These are phyloP conservation scores for Malassezia japonica DNA, from an alignment of 1,284 basidiomycete species.

Conservation along the genomic window DNA sequence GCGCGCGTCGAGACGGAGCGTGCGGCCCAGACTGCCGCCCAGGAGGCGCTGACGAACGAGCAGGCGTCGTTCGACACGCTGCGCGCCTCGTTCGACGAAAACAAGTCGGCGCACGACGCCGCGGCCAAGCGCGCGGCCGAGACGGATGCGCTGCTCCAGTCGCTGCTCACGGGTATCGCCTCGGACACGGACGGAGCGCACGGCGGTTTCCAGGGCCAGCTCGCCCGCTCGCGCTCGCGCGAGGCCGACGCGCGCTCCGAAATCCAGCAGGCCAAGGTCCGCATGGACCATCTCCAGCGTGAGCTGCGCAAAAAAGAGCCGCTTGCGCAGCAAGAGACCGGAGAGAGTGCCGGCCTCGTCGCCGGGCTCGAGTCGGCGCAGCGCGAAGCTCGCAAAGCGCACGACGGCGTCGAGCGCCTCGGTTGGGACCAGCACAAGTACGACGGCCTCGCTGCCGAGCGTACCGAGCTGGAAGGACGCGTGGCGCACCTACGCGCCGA, in stretches of 20 bases:
- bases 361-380: conserved; percentile 52
- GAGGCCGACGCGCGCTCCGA: conserved; percentile 70
- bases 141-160: conserved; percentile 88
- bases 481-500: conserved; percentile 60
- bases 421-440: conserved; percentile 77
- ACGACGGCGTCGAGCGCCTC: conserved; percentile 49
- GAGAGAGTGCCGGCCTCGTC: conserved; percentile 65
- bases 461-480: conserved; percentile 57
- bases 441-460: conserved; percentile 56
- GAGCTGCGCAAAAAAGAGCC: conserved; percentile 71
- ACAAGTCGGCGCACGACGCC: conserved; percentile 59
- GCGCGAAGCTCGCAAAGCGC: conserved; percentile 55
- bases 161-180: conserved; percentile 81
- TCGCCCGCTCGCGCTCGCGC: conserved; percentile 73
- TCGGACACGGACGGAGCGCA: conserved; percentile 54
- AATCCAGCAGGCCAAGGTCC: conserved; percentile 71
- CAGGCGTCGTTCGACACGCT: conserved; percentile 20
- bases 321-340: conserved; percentile 72
- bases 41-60: conserved; percentile 52
- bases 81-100: conserved; percentile 27
- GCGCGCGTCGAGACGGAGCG: conserved; percentile 57
- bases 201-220: conserved; percentile 91
- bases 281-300: conserved; percentile 67
- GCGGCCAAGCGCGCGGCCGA: conserved; percentile 62
- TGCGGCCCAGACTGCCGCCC: conserved; percentile 50